Conservation (phyloP, 2,329 filamentous ascomycete genomes). For the Aspergillus japonicus region DNA sequence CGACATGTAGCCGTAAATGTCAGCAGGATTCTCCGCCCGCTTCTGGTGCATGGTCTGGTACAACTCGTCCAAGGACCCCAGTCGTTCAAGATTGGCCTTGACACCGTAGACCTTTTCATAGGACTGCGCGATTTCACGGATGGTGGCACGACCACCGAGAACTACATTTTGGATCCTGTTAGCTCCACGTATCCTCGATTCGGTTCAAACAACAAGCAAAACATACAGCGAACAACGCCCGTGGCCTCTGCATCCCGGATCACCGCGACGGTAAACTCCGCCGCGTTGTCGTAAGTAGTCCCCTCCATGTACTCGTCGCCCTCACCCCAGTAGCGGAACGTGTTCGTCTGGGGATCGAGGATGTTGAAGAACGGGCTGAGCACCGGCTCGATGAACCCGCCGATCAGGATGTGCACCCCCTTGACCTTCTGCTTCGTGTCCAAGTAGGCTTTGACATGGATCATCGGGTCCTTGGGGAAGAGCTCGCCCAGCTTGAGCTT, state of each 20-base stretch:
- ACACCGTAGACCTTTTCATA: constrained; percentile 28
- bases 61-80: constrained; percentile 30
- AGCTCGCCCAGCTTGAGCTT: constrained; percentile 35
- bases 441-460: constrained; percentile 40
- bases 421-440: constrained; percentile 36
- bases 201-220: background rate
- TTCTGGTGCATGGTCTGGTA: constrained; percentile 27
- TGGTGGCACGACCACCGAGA: constrained; percentile 33
- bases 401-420: constrained; percentile 45
- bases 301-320: constrained; percentile 40
- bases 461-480: constrained; percentile 44
- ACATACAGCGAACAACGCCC: constrained; percentile 24
- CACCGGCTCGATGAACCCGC: constrained; percentile 35
- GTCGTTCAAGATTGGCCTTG: constrained; percentile 20
- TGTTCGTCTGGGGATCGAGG: constrained; percentile 24
- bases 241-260: constrained; percentile 23
- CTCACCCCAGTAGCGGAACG: constrained; percentile 37
- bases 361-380: constrained; percentile 28
- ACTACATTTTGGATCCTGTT: too few species aligned
- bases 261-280: constrained; percentile 37
- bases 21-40: constrained; percentile 12
- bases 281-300: constrained; percentile 41
- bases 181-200: background rate
- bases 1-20: constrained; percentile 19
- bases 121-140: constrained; percentile 24